phyloP scores from a whole-genome alignment of 2,329 filamentous ascomycete genomes.

The Fusarium tricinctum region DNA sequence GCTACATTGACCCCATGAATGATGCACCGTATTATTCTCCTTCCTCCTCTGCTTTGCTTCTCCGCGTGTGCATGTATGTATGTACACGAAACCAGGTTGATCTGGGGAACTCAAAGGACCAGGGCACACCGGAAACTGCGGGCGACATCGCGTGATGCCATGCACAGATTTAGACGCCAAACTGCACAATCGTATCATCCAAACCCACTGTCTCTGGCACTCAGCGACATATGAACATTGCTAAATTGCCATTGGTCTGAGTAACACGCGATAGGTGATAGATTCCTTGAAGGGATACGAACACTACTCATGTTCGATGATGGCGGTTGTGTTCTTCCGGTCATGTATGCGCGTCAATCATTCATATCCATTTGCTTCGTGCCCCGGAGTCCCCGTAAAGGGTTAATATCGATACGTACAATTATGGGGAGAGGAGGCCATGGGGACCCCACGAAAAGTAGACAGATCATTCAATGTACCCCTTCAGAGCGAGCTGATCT shows the following conservation, averaged over 20 bases:
- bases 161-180: slow-evolving; percentile 19
- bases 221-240: slow-evolving; percentile 26
- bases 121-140: slow-evolving; percentile 9
- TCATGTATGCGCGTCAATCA: slow-evolving; percentile 3
- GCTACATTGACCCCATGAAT: slow-evolving; percentile 43
- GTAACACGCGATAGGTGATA: slow-evolving; percentile 42
- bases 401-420: neutral
- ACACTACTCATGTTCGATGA: slow-evolving; percentile 12
- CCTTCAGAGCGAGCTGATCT: neutral
- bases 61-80: slow-evolving; percentile 11
- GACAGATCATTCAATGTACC: neutral
- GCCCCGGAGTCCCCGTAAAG: slow-evolving; percentile 14
- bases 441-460: slow-evolving; percentile 23
- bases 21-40: slow-evolving; percentile 5
- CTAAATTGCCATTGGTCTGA: slow-evolving; percentile 19
- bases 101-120: slow-evolving; percentile 30
- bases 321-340: slow-evolving; percentile 16
- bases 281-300: slow-evolving; percentile 12
- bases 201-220: slow-evolving; percentile 38
- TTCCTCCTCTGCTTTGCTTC: slow-evolving; percentile 24
- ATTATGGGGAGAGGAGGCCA: slow-evolving; percentile 27
- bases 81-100: slow-evolving; percentile 11
- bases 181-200: slow-evolving; percentile 42
- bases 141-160: slow-evolving; percentile 42
- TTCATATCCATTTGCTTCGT: slow-evolving; percentile 9